Base-by-base conservation (phyloP, 345 rosid genomes). In the Eutrema heterophyllum region DNA sequence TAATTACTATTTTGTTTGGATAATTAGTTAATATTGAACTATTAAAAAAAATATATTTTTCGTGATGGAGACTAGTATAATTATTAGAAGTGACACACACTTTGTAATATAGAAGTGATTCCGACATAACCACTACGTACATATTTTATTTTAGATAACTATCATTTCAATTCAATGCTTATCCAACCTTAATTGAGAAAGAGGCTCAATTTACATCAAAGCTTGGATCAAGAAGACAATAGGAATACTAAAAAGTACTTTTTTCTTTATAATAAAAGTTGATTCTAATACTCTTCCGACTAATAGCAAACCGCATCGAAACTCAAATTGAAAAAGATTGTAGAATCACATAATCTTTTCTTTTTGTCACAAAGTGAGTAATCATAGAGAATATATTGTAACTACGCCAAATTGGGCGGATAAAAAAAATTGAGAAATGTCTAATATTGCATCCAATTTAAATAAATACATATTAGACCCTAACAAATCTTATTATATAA, bases 71-170 rank as follows among this genome's bases (percentile, higher is more conserved):
- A 69, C 79, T 45, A 4, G 50, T 53, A 52, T 65, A 7, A 65
- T 45, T 68, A 75, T 76, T 27, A 55, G 59, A 21, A 76, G 59
- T 69, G 70, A 36, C 46, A 35, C 26, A 59, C 39, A 68, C 63
- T 60, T 54, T 51, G 26, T 15, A 60, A 68, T 68, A 68, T 53
- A 68, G 0, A 52, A 51, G 50, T 75, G 27, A 75, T 75, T 45
- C 52, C 46, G 16, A 75, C 57, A 75, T 75, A 68, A 75, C 70
- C 63, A 74, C 78, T 74, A 49, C 63, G 55, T 51, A 49, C 9
- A 21, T 32, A 59, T 36, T n/a, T 41, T 7, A 51, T 49, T 43
- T 67, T 75, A 36, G 57, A 61, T 52, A 75, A 4, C 43, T 40
- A 36, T 35, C 46, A 61, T 12, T 33, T 43, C 55, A 52, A 44